Evolutionary conservation across 768 basidiomycete genomes (phyloP).

Genomic region (Psilocybe subaeruginosa): DNA sequence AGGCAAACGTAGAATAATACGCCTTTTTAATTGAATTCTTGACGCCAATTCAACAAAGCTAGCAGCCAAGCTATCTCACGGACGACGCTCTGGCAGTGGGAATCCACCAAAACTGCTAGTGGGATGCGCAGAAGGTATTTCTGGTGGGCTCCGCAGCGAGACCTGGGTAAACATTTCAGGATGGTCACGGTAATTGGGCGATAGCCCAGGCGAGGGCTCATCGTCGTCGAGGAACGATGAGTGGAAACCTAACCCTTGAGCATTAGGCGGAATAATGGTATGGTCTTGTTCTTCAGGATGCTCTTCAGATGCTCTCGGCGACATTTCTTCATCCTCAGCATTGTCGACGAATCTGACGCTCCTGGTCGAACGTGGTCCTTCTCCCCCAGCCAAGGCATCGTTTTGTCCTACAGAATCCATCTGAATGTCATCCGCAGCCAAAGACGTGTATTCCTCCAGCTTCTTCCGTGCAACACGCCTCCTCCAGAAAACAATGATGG

Average conservation of each 20-base stretch:
- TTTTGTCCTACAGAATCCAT: slow-evolving; percentile 67
- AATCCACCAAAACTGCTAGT: slow-evolving; percentile 3
- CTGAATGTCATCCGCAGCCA: slow-evolving; percentile 72
- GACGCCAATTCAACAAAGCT: not conserved
- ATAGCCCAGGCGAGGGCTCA: slow-evolving; percentile 44
- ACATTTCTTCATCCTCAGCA: slow-evolving; percentile 71
- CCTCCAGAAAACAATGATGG: slow-evolving; percentile 76
- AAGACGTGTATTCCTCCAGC: slow-evolving; percentile 54
- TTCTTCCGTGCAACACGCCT: slow-evolving; percentile 44
- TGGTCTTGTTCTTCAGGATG: slow-evolving; percentile 13
- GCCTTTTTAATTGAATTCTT: not conserved
- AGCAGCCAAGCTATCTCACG: slow-evolving; percentile 3
- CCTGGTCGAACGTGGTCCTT: slow-evolving; percentile 56
- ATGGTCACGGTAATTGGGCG: slow-evolving; percentile 54
- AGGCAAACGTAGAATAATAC: not conserved
- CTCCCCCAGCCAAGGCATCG: slow-evolving; percentile 4
- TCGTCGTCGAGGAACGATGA: slow-evolving; percentile 86
- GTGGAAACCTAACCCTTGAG: slow-evolving; percentile 60
- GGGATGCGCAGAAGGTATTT: slow-evolving; percentile 8
- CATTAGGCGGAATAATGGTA: slow-evolving; percentile 26
- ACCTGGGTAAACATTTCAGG: slow-evolving; percentile 34
- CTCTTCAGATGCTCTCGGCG: slow-evolving; percentile 37
- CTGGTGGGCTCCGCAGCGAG: slow-evolving; percentile 12
- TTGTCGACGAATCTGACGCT: slow-evolving; percentile 54
- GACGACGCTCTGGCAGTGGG: not conserved